These are phyloP conservation scores for Scedosporium apiospermum DNA, from an alignment of 2,329 filamentous ascomycete genomes.

Conservation along the genomic window DNA sequence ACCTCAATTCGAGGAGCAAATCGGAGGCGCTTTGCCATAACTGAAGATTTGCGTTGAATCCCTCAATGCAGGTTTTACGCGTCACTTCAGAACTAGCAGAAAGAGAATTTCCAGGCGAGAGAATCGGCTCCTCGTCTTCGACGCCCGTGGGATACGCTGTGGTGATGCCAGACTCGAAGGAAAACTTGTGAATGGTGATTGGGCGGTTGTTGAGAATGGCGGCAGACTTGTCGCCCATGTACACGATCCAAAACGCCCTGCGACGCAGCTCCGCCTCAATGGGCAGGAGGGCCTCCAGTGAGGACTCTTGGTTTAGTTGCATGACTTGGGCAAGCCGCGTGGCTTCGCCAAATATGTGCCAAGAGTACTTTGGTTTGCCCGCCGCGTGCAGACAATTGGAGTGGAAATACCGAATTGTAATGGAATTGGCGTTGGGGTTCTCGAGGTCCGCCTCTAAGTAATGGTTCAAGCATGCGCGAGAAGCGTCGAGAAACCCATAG, in stretches of 20 bases:
- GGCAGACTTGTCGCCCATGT: slow-evolving; percentile 29
- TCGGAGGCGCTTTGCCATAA: slow-evolving; percentile 31
- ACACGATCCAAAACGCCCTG: slow-evolving; percentile 28
- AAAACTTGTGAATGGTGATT: slow-evolving; percentile 33
- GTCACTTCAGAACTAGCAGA: slow-evolving; percentile 9
- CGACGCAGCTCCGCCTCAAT: slow-evolving; percentile 28
- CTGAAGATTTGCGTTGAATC: slow-evolving; percentile 31
- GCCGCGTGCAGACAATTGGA: slow-evolving; percentile 34
- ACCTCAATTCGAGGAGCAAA: slow-evolving; percentile 24
- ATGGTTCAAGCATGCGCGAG: slow-evolving; percentile 24
- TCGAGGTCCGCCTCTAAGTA: slow-evolving; percentile 32
- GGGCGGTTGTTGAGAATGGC: slow-evolving; percentile 29
- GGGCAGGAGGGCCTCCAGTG: slow-evolving; percentile 21
- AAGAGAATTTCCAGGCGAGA: slow-evolving; percentile 11
- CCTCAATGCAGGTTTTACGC: slow-evolving; percentile 21
- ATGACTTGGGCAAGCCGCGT: slow-evolving; percentile 31
- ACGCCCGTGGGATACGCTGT: slow-evolving; percentile 23
- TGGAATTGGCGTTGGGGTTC: slow-evolving; percentile 29
- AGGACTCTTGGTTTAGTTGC: slow-evolving; percentile 30
- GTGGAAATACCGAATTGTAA: slow-evolving; percentile 33
- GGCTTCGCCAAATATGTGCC: slow-evolving; percentile 35
- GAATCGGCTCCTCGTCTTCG: slow-evolving; percentile 14
- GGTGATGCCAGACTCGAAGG: slow-evolving; percentile 29
- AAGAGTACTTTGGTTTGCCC: slow-evolving; percentile 31
- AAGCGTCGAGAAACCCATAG: slow-evolving; percentile 28